These are phyloP conservation scores for Gracilaria domingensis DNA, from an alignment of 23 red algal species.

Conservation along the genomic window DNA sequence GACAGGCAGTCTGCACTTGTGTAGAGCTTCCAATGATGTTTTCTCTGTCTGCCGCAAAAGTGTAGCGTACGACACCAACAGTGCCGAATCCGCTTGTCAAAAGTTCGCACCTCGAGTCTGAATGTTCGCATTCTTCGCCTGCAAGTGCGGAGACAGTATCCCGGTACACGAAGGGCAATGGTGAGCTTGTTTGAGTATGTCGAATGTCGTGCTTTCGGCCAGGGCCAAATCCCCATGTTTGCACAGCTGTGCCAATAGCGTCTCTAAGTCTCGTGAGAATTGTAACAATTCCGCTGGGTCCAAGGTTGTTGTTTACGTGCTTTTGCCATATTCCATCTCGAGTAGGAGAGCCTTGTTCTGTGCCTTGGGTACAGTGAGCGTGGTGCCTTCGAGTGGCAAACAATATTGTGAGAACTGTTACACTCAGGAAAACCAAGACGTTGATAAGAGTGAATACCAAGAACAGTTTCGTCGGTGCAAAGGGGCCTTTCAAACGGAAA, in stretches of 20 bases:
- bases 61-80: constrained; percentile 44
- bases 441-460: too few relatives aligned
- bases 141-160: background rate
- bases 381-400: background rate
- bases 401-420: background rate
- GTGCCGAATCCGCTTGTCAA: constrained; percentile 38
- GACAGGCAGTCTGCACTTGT: constrained; percentile 44
- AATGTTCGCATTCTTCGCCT: background rate
- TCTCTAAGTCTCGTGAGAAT: constrained; percentile 16
- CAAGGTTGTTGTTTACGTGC: constrained; percentile 6
- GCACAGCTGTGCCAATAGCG: constrained; percentile 34
- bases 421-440: background rate
- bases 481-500: too few relatives aligned
- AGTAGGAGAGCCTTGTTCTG: background rate
- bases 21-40: constrained; percentile 19
- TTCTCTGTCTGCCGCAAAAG: background rate
- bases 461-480: too few relatives aligned
- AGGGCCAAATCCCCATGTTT: constrained; percentile 39
- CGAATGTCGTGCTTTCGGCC: background rate
- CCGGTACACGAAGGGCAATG: constrained; percentile 30
- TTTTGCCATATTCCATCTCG: background rate
- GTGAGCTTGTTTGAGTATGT: background rate
- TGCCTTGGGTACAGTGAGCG: too few relatives aligned
- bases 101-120: constrained; percentile 14
- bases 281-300: constrained; percentile 23